A percentile compares a stretch with the other conserved stretches of the same genome.
These are phyloP conservation scores for Phlyctochytrium bullatum DNA, from an alignment of 192 early-diverging fungal genomes.

Conservation along the genomic window DNA sequence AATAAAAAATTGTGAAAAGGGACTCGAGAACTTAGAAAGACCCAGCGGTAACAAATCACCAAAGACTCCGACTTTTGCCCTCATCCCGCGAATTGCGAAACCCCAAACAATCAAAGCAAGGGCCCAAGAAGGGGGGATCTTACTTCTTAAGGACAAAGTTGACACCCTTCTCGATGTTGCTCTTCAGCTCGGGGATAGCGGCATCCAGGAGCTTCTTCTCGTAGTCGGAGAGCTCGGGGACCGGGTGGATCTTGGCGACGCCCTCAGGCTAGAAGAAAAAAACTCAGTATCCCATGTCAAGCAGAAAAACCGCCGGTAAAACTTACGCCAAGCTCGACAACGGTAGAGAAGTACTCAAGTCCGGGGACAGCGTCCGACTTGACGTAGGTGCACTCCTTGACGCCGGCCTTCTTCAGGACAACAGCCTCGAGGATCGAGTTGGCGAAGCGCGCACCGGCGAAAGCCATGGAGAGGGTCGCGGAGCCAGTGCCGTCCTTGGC, in stretches of 20 bases:
- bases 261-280: constrained; percentile 41
- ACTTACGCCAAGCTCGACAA: constrained; percentile 56
- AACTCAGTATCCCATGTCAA: background rate
- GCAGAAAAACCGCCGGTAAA: background rate
- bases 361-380: constrained; percentile 45
- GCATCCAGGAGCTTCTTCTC: constrained; percentile 58
- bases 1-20: no score
- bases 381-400: constrained; percentile 60
- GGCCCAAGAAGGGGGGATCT: no score
- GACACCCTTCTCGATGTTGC: constrained; percentile 71
- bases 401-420: constrained; percentile 53
- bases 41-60: no score
- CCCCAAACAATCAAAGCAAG: no score
- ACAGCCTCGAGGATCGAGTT: constrained; percentile 51
- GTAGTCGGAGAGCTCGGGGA: constrained; percentile 46
- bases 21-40: no score
- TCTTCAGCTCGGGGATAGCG: constrained; percentile 56
- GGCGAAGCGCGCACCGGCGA: constrained; percentile 59
- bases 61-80: no score
- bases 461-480: constrained; percentile 65
- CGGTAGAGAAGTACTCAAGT: constrained; percentile 58
- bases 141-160: constrained; percentile 64
- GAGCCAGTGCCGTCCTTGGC: constrained; percentile 64
- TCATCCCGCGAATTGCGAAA: no score
- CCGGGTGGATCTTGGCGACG: constrained; percentile 51